Evolutionary conservation across 805 yeast species (phyloP), one percentile per base, ranked within the genome.

Genomic region (Kazachstania psychrophila): DNA sequence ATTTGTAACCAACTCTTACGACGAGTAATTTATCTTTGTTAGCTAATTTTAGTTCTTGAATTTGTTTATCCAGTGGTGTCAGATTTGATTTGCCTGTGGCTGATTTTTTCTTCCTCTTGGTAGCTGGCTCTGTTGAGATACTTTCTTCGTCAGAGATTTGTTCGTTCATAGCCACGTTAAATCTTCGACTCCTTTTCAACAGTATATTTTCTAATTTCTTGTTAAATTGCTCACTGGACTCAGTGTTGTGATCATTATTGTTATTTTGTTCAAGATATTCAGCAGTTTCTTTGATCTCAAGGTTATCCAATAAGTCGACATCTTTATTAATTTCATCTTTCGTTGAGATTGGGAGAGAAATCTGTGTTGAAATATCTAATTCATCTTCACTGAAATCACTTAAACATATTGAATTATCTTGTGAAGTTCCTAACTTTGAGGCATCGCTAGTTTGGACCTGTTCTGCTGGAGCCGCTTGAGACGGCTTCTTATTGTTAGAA

Each of bases 1-100:
- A 92, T 57, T 86, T 87, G 62, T 89, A 92, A 0, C 98, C 98
- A 3, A 84, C 94, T 54, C 92, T 92, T 18, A 89, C 69, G 0
- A 92, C 77, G 7, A 92, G 62, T 2, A 92, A 47, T 36, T 83
- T 83, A 46, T 85, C 95, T 35, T 52, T 52, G 52, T 89, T 62
- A 2, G 58, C 49, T 5, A 58, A 46, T 51, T 87, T 87, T 35
- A 92, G 61, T 3, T 76, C 79, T 20, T 77, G 62, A 41, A 77
- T 76, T 57, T 88, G 96, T 42, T 70, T 72, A 46, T 87, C 96
- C 25, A 88, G 58, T 0, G 96, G 96, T 0, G 95, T 82, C 31
- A 79, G 58, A 16, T 40, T 40, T 34, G 22, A 26, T 31, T 19
- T 38, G 13, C 6, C 16, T n/a, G 14, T 33, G 23, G 24, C 10